Conservation (phyloP, 225 moss, liverwort and hornwort genomes). For the Antitrichia curtipendula region DNA sequence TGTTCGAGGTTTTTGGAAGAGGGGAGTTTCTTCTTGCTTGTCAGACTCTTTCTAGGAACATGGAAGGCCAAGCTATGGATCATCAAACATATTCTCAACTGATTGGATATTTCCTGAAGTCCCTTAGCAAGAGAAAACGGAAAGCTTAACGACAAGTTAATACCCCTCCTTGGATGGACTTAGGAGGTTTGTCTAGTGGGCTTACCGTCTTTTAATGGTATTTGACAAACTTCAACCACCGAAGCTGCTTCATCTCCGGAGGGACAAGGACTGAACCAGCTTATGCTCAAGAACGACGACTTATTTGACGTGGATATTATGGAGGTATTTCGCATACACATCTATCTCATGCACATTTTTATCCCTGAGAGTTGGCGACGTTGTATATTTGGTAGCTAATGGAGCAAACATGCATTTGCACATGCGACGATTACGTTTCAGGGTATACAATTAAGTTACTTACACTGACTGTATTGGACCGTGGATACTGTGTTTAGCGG, state of each 20-base stretch:
- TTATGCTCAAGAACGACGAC: background rate
- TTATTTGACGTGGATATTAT: background rate
- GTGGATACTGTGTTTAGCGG: background rate
- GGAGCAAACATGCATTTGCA: background rate
- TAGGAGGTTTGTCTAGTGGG: background rate
- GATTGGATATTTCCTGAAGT: slow-evolving; percentile 71
- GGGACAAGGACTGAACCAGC: background rate
- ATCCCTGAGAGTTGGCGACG: background rate
- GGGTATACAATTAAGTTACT: background rate
- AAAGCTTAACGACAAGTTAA: background rate
- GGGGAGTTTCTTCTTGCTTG: slow-evolving; percentile 56
- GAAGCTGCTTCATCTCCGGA: background rate
- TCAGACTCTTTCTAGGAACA: slow-evolving; percentile 37
- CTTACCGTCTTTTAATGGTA: background rate
- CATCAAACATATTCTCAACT: slow-evolving; percentile 60
- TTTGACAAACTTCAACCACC: background rate
- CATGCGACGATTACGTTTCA: background rate
- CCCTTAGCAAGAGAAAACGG: slow-evolving; percentile 15
- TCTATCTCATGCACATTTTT: background rate
- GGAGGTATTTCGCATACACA: background rate
- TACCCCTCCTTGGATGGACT: background rate
- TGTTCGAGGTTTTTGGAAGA: slow-evolving; percentile 76
- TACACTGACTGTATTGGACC: background rate
- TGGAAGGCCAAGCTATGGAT: slow-evolving; percentile 27
- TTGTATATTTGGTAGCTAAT: background rate